A percentile compares a stretch with the other conserved stretches of the same genome.
Conservation (phyloP, 164 flowering plant species). For the Akebia trifoliata region DNA sequence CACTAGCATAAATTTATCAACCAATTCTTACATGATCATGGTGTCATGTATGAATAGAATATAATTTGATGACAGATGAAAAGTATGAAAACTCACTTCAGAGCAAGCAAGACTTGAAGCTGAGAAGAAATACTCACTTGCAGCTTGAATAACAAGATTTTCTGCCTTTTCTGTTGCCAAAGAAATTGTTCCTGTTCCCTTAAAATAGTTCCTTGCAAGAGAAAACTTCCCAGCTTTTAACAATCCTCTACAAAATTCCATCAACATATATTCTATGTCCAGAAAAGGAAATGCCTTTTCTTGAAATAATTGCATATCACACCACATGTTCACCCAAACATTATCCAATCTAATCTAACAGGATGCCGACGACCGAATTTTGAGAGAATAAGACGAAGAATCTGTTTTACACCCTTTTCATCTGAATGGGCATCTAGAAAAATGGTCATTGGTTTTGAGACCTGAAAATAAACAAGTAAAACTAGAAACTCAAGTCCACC, state of each 20-base stretch:
- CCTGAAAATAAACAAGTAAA: constrained; percentile 42
- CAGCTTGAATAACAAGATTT: constrained; percentile 89
- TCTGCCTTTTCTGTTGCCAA: constrained; percentile 84
- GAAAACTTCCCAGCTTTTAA: constrained; percentile 96
- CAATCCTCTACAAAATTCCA: constrained; percentile 90
- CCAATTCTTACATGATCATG: background rate
- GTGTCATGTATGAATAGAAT: background rate
- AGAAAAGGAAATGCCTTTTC: constrained; percentile 94
- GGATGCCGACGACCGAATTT: constrained; percentile 89
- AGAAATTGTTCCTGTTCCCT: constrained; percentile 65
- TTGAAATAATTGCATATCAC: constrained; percentile 73
- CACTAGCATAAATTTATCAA: constrained; percentile 1
- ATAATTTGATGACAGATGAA: background rate
- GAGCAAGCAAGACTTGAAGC: constrained; percentile 84
- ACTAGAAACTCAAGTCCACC: background rate
- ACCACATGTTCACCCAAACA: constrained; percentile 98
- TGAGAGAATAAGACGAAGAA: constrained; percentile 91
- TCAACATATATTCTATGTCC: constrained; percentile 75
- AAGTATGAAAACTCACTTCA: constrained; percentile 58
- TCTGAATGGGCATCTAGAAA: constrained; percentile 67
- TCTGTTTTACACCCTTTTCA: constrained; percentile 86
- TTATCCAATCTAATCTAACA: constrained; percentile 71
- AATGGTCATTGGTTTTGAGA: constrained; percentile 77
- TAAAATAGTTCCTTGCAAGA: constrained; percentile 88
- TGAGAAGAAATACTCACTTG: constrained; percentile 89